Base-by-base conservation (phyloP, 305 asterid genomes). In the Salvia sclarea region DNA sequence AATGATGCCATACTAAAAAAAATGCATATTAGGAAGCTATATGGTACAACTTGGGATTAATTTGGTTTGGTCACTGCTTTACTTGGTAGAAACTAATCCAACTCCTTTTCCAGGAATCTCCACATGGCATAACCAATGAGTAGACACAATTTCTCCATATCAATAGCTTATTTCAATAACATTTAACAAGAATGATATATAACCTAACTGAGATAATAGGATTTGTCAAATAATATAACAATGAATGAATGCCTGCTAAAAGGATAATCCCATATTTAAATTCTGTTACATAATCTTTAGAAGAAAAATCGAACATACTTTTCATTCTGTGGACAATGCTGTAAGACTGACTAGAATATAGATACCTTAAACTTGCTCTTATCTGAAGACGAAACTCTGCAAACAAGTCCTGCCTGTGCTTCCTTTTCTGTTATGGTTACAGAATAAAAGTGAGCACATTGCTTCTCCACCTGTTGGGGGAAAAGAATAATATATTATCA, bases 311-410 rank as follows among this genome's bases (percentile, higher is more conserved):
- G 31, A 43, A 54, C 5, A 43, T 43, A 10, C 31, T 0, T 49
- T 64, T 35, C 16, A 47, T 40, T 6, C 11, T 44, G 24, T 31
- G 17, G 55, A 66, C 24, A 50, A 48, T 53, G 56, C 48, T 48
- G 35, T 31, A 28, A 37, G 64, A 50, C 50, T 48, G 57, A 40
- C 66, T 22, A 24, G 37, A 66, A 47, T 13, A 28, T 33, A 38
- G 63, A 44, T 48, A 89, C 99, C 99, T 94, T 94, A 67, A 94
- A 88, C 82, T 94, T 94, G 86, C 97, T 89, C 78, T 79, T 94
- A 66, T 91, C 96, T 18, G 88, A 70, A 68, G 96, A 89, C 76
- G 72, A 64, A 59, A 87, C 96, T 77, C 96, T 80, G 80, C 95
- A 91, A 69, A 91, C 91, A 66, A 94, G 56, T 66, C 99, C 99